Percentiles rank a stretch among this genome's conserved stretches.
phyloP scores from a whole-genome alignment of 129 eudicot genomes.

The Centaurea solstitialis region DNA sequence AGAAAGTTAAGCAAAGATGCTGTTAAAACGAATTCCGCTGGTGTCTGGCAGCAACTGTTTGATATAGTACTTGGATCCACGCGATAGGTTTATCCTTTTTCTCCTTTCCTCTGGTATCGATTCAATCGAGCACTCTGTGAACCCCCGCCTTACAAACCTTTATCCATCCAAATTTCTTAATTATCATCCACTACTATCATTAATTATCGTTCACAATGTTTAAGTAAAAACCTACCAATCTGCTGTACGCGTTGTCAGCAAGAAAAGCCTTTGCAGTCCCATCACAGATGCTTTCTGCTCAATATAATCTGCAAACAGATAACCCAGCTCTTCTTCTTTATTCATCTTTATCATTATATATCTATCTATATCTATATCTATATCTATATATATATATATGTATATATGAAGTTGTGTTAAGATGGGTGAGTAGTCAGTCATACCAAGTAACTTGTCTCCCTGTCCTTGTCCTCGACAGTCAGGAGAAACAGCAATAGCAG shows the following conservation, averaged over 20 bases:
- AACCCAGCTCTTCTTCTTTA: background rate
- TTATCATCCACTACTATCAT: no score
- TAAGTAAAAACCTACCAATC: slow-evolving; percentile 61
- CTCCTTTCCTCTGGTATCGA: slow-evolving; percentile 77
- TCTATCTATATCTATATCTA: no score
- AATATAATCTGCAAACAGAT: slow-evolving; percentile 69
- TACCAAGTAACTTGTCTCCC: slow-evolving; percentile 97
- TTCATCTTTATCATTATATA: background rate
- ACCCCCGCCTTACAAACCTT: slow-evolving; percentile 99
- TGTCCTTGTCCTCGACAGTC: slow-evolving; percentile 98
- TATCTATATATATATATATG: background rate
- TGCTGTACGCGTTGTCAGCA: slow-evolving; percentile 93
- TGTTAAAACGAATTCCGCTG: slow-evolving; percentile 65
- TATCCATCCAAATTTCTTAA: slow-evolving; percentile 11
- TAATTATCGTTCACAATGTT: background rate
- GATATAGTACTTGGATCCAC: slow-evolving; percentile 90
- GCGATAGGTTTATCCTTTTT: slow-evolving; percentile 72
- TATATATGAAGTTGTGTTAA: background rate
- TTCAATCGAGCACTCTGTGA: slow-evolving; percentile 87
- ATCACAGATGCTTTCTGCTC: slow-evolving; percentile 90
- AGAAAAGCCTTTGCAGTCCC: slow-evolving; percentile 77
- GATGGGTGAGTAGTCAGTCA: background rate
- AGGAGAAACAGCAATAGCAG: slow-evolving; percentile 97
- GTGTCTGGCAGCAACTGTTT: slow-evolving; percentile 77
- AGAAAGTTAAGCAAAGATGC: slow-evolving; percentile 40